Percentiles rank a stretch among this genome's conserved stretches.
Evolutionary conservation across 352 stramenopile species (phyloP).

Genomic region (Aphanomyces stellatus): DNA sequence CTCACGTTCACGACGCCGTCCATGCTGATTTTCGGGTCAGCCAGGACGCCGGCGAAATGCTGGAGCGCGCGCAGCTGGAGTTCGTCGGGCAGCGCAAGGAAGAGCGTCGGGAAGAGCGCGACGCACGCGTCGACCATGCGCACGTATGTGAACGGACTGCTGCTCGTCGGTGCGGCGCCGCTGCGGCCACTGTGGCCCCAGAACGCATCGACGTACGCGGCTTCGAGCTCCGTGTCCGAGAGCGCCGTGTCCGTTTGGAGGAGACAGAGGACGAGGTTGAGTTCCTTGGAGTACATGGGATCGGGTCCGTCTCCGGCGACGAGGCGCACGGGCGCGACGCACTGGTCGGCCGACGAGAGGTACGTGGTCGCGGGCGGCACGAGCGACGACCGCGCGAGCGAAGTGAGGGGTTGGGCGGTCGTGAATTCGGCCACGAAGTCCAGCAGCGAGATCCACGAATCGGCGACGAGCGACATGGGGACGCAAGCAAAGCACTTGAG

Average conservation of each 20-base stretch:
- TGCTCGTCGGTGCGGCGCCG: too few species aligned
- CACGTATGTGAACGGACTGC: slow-evolving; percentile 71
- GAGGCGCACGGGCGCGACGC: slow-evolving; percentile 38
- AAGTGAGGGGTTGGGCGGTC: slow-evolving; percentile 70
- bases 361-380: slow-evolving; percentile 56
- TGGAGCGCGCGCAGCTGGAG: slow-evolving; percentile 74
- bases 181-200: too few species aligned
- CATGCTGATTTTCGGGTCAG: slow-evolving; percentile 31
- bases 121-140: slow-evolving; percentile 70
- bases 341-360: slow-evolving; percentile 48
- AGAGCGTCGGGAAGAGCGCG: slow-evolving; percentile 65
- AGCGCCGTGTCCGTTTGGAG: slow-evolving; percentile 61
- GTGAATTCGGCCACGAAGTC: slow-evolving; percentile 74
- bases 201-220: slow-evolving; percentile 43
- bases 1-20: slow-evolving; percentile 75
- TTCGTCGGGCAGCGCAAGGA: slow-evolving; percentile 73
- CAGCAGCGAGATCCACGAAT: slow-evolving; percentile 72
- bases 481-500: slow-evolving; percentile 68
- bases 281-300: slow-evolving; percentile 56
- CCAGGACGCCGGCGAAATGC: slow-evolving; percentile 59
- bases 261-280: slow-evolving; percentile 68
- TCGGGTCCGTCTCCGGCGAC: slow-evolving; percentile 51
- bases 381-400: slow-evolving; percentile 43
- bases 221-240: slow-evolving; percentile 73
- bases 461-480: slow-evolving; percentile 58